These are phyloP conservation scores for Anacardium occidentale DNA, from an alignment of 345 rosid genomes.

Conservation along the genomic window DNA sequence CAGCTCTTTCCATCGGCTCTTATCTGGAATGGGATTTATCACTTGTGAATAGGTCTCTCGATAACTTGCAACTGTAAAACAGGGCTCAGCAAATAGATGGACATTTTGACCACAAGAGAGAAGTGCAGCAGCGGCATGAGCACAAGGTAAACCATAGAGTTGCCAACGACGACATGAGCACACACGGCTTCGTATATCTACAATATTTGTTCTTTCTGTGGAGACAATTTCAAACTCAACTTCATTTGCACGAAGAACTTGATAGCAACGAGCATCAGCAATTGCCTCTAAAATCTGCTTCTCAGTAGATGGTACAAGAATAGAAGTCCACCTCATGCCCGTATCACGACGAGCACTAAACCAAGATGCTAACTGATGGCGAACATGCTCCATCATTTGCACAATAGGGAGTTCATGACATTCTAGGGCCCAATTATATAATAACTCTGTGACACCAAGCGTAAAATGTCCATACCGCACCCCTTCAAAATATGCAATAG, in stretches of 20 bases:
- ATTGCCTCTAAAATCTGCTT: conserved; percentile 73
- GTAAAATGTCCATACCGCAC: conserved; percentile 85
- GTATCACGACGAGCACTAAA: conserved; percentile 61
- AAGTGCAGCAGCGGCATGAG: conserved; percentile 96
- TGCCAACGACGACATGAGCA: conserved; percentile 98
- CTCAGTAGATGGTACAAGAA: conserved; percentile 95
- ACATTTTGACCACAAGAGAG: conserved; percentile 85
- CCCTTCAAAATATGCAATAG: conserved; percentile 90
- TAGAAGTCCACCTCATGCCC: conserved; percentile 79
- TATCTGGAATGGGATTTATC: conserved; percentile 68
- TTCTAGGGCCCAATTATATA: conserved; percentile 92
- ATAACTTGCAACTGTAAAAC: conserved; percentile 75
- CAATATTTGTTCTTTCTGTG: conserved; percentile 89
- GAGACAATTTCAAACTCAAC: conserved; percentile 98
- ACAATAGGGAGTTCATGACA: conserved; percentile 93
- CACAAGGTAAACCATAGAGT: conserved; percentile 89
- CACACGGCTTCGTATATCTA: conserved; percentile 72
- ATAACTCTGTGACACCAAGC: conserved; percentile 74
- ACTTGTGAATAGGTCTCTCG: conserved; percentile 75
- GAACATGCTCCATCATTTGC: conserved; percentile 94
- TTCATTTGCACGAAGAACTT: conserved; percentile 94
- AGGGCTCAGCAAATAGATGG: conserved; percentile 74
- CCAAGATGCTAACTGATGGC: conserved; percentile 61
- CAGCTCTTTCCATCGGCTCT: conserved; percentile 57
- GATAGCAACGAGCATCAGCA: conserved; percentile 90